Conservation (phyloP, 257 asterid species). For the Solanum megistacrolobum region DNA sequence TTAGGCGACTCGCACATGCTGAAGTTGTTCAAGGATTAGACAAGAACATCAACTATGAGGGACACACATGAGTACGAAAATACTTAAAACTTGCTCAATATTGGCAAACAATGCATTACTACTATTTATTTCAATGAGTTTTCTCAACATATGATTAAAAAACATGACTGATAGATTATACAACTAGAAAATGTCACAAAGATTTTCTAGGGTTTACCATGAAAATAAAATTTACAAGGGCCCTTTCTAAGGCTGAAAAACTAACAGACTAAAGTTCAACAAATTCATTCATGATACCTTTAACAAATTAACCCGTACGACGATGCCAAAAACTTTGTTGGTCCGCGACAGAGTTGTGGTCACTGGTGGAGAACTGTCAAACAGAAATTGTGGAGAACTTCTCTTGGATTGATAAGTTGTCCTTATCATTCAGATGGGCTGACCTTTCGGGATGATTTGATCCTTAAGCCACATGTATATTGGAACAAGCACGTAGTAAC, state of each 20-base stretch:
- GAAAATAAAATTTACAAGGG: background rate
- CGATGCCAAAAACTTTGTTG: background rate
- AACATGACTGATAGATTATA: background rate
- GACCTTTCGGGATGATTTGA: conserved; percentile 28
- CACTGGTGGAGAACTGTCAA: background rate
- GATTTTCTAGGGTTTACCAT: background rate
- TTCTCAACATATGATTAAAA: background rate
- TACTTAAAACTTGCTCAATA: background rate
- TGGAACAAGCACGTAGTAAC: conserved; percentile 27
- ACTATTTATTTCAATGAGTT: background rate
- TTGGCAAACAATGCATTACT: background rate
- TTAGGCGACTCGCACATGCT: background rate
- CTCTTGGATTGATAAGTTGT: background rate
- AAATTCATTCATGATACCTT: background rate
- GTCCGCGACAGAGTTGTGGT: background rate
- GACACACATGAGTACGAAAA: background rate
- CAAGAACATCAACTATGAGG: background rate
- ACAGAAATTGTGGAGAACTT: background rate
- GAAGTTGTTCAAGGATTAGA: background rate
- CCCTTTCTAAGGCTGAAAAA: background rate
- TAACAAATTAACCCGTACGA: background rate
- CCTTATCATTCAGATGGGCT: conserved; percentile 16
- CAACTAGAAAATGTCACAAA: background rate
- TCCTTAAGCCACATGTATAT: conserved; percentile 40
- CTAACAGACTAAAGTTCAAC: background rate